Conservation (phyloP, 768 basidiomycete genomes). For the Holtermannia corniformis region DNA sequence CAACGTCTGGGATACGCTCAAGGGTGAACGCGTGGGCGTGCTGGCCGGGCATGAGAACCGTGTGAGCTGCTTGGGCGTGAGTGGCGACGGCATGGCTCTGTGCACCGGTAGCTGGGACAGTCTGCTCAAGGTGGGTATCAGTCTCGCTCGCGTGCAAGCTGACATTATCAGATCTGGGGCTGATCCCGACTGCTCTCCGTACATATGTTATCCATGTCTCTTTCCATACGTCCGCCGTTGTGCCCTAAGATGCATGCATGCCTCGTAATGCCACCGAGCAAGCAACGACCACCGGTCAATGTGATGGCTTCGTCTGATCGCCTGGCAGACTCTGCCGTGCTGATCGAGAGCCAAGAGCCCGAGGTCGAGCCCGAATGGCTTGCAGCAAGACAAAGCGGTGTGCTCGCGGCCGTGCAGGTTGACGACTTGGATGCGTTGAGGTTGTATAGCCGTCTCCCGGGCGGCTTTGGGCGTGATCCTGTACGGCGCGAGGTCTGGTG, state of each 20-base stretch:
- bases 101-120: constrained; percentile 99
- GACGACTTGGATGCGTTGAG: constrained; percentile 25
- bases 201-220: too few relatives aligned
- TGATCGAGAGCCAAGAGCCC: not conserved
- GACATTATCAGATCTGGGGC: too few relatives aligned
- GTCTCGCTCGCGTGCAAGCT: too few relatives aligned
- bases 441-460: constrained; percentile 28
- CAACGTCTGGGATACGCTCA: constrained; percentile 99
- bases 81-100: constrained; percentile 92
- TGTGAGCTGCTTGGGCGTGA: constrained; percentile 92
- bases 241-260: not conserved
- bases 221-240: too few relatives aligned
- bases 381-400: not conserved
- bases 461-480: constrained; percentile 37
- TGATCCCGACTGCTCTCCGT: too few relatives aligned
- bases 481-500: constrained; percentile 38
- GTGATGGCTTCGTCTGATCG: too few relatives aligned
- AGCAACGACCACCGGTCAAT: not conserved
- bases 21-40: constrained; percentile 95
- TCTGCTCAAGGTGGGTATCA: constrained; percentile 68
- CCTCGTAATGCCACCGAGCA: not conserved
- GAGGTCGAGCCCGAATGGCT: not conserved
- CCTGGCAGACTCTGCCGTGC: too few relatives aligned
- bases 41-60: constrained; percentile 96
- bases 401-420: constrained; percentile 16